phyloP scores from a whole-genome alignment of 306 rosid species.

The Lathyrus sativus region DNA sequence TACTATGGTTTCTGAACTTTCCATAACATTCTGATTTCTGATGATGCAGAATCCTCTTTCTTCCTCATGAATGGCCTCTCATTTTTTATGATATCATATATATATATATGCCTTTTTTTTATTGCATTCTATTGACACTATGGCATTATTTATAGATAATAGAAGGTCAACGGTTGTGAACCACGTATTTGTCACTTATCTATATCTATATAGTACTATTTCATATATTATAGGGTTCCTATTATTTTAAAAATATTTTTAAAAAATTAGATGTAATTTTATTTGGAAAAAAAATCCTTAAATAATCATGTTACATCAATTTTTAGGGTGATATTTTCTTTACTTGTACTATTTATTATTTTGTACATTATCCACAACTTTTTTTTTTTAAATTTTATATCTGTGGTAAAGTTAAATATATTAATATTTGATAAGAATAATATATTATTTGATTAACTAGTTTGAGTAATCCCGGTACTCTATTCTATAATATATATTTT shows the following conservation, averaged over 20 bases:
- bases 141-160: constrained; percentile 16
- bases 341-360: background rate
- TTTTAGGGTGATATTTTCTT: background rate
- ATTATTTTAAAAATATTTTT: too few relatives aligned
- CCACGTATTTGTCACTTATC: constrained; percentile 23
- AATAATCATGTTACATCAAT: background rate
- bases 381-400: too few relatives aligned
- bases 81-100: constrained; percentile 8
- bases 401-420: too few relatives aligned
- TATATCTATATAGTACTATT: background rate
- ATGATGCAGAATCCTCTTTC: constrained; percentile 20
- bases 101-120: constrained; percentile 7
- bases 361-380: too few relatives aligned
- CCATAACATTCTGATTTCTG: constrained; percentile 28
- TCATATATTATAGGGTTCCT: too few relatives aligned
- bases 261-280: too few relatives aligned
- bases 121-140: constrained; percentile 12
- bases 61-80: constrained; percentile 27
- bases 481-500: too few relatives aligned
- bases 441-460: too few relatives aligned
- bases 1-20: constrained; percentile 19
- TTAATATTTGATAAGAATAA: too few relatives aligned
- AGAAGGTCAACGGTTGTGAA: constrained; percentile 37
- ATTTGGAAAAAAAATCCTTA: too few relatives aligned
- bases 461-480: too few relatives aligned